Evolutionary conservation across 75 land plant species (phyloP).

Genomic region (Larix kaempferi): DNA sequence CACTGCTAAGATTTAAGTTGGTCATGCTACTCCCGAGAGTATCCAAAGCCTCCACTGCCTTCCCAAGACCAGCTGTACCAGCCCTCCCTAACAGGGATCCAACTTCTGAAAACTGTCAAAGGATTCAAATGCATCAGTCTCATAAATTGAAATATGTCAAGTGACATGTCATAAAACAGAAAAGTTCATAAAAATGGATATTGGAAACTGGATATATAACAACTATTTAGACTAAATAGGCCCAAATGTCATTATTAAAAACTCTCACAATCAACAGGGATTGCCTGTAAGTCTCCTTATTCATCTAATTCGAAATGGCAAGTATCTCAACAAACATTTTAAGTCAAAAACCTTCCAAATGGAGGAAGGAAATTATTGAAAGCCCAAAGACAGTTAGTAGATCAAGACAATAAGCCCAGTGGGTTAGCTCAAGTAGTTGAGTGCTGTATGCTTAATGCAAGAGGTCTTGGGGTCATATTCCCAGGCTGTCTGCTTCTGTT

Average conservation of each 20-base stretch:
- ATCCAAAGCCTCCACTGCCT: slow-evolving; percentile 85
- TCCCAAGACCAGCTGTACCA: slow-evolving; percentile 53
- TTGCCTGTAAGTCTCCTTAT: not conserved
- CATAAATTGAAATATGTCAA: not conserved
- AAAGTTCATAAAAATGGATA: not conserved
- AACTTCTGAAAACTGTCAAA: slow-evolving; percentile 33
- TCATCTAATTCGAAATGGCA: not conserved
- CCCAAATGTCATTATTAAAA: not conserved
- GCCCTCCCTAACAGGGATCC: slow-evolving; percentile 25
- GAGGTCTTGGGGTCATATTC: no score
- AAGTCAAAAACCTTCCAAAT: no score
- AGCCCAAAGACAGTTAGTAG: no score
- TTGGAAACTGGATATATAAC: not conserved
- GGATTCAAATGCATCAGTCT: not conserved
- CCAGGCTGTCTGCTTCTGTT: no score
- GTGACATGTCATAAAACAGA: not conserved
- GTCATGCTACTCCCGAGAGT: slow-evolving; percentile 80
- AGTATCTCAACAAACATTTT: not conserved
- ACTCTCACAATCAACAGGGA: not conserved
- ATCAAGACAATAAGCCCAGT: no score
- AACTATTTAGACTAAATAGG: not conserved
- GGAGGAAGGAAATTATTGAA: no score
- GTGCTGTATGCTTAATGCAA: no score
- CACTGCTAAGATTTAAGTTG: slow-evolving; percentile 38
- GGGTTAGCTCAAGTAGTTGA: no score